phyloP scores from a whole-genome alignment of 2,329 filamentous ascomycete genomes.

The Chalara sp. region DNA sequence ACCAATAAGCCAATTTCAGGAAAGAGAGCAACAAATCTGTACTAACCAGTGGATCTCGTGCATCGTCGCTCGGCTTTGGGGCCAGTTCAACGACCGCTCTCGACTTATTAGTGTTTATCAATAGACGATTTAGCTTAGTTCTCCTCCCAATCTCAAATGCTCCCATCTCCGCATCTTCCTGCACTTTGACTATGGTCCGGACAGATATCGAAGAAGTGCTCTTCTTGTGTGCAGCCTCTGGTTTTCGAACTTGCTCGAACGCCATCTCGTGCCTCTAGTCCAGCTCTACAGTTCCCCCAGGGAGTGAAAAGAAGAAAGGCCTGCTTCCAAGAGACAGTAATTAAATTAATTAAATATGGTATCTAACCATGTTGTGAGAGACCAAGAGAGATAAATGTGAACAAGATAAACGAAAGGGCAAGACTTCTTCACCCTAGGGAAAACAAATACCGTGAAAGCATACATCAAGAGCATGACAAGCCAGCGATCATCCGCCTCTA shows the following conservation, averaged over 20 bases:
- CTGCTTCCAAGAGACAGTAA: too few species aligned
- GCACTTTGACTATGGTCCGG: background rate
- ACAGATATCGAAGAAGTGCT: background rate
- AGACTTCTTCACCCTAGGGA: too few species aligned
- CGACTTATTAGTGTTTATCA: background rate
- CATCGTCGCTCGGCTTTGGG: slow-evolving; percentile 49
- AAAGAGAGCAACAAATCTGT: background rate
- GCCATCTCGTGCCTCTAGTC: too few species aligned
- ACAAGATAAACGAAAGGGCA: too few species aligned
- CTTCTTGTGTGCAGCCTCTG: background rate
- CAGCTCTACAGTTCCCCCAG: too few species aligned
- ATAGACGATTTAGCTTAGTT: background rate
- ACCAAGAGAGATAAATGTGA: too few species aligned
- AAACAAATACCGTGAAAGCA: too few species aligned
- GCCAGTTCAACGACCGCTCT: slow-evolving; percentile 16
- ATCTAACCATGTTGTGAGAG: too few species aligned
- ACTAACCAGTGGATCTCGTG: slow-evolving; percentile 46
- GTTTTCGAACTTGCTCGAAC: background rate
- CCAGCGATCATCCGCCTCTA: too few species aligned
- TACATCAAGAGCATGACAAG: too few species aligned
- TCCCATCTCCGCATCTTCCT: background rate
- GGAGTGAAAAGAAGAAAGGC: too few species aligned
- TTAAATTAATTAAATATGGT: too few species aligned
- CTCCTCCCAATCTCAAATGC: background rate
- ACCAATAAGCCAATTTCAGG: background rate